Conservation (phyloP, 495 filamentous ascomycete genomes). For the Penicillium manginii region DNA sequence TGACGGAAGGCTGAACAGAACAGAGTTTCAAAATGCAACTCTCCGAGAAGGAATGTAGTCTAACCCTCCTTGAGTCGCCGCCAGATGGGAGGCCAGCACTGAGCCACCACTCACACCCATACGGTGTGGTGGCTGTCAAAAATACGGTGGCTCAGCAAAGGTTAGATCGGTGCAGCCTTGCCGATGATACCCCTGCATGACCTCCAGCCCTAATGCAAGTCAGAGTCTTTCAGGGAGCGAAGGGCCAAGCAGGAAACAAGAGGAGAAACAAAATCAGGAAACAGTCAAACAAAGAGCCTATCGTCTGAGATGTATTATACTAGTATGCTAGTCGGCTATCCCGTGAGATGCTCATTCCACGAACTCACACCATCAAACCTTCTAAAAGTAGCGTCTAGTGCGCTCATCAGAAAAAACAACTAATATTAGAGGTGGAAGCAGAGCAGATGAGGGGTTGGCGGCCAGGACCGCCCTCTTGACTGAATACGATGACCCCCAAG, state of each 20-base stretch:
- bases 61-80: neutral
- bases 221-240: neutral
- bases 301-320: neutral
- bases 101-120: neutral
- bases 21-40: slow-evolving; percentile 1
- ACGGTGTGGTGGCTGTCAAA: neutral
- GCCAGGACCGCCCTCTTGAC: neutral
- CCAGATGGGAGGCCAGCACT: neutral
- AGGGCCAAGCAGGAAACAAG: neutral
- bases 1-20: neutral
- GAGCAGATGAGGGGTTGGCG: neutral
- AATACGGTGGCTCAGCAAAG: neutral
- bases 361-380: neutral
- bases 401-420: neutral
- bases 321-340: neutral
- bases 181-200: slow-evolving; percentile 22
- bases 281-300: neutral
- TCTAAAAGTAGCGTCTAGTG: neutral
- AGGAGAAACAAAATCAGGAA: neutral
- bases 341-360: neutral
- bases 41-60: neutral
- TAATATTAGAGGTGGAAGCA: neutral
- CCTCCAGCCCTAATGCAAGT: slow-evolving; percentile 14
- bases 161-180: slow-evolving; percentile 19
- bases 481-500: neutral